These are phyloP conservation scores for Sordariomycetes sp. DNA, from an alignment of 2,329 filamentous ascomycete genomes.

Conservation along the genomic window DNA sequence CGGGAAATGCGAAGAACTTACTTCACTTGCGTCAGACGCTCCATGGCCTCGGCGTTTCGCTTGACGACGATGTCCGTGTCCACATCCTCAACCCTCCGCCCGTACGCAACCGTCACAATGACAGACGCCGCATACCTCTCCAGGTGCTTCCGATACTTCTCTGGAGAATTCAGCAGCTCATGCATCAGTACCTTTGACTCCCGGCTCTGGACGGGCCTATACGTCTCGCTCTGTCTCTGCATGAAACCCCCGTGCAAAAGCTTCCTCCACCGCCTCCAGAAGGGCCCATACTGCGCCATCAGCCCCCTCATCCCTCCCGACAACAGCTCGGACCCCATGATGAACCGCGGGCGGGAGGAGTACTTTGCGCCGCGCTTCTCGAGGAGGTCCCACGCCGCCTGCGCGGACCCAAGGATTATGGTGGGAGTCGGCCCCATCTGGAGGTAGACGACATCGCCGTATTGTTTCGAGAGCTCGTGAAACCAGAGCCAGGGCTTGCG, in stretches of 20 bases:
- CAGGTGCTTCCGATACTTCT: constrained; percentile 15
- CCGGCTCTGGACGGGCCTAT: constrained; percentile 24
- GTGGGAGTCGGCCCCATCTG: constrained; percentile 26
- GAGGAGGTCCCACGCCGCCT: constrained; percentile 27
- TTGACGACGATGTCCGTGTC: constrained; percentile 21
- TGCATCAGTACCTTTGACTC: constrained; percentile 25
- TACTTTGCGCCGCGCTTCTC: constrained; percentile 28
- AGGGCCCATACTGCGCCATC: constrained; percentile 26
- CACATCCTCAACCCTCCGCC: constrained; percentile 19
- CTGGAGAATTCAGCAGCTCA: constrained; percentile 19
- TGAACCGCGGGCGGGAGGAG: constrained; percentile 29
- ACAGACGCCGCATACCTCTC: constrained; percentile 21
- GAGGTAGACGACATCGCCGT: constrained; percentile 27
- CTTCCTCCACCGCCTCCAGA: constrained; percentile 28
- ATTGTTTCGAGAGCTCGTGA: constrained; percentile 19
- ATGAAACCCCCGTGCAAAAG: constrained; percentile 28
- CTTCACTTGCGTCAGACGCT: constrained; percentile 27
- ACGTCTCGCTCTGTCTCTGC: constrained; percentile 26
- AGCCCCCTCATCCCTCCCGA: constrained; percentile 26
- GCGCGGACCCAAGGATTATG: constrained; percentile 25
- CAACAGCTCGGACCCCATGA: constrained; percentile 27
- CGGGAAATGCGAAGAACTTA: constrained; percentile 10
- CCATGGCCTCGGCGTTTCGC: constrained; percentile 26
- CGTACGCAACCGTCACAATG: constrained; percentile 27
- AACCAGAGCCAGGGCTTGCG: constrained; percentile 29